phyloP scores from a whole-genome alignment of 2,329 filamentous ascomycete genomes.

The Celoporthe dispersa region DNA sequence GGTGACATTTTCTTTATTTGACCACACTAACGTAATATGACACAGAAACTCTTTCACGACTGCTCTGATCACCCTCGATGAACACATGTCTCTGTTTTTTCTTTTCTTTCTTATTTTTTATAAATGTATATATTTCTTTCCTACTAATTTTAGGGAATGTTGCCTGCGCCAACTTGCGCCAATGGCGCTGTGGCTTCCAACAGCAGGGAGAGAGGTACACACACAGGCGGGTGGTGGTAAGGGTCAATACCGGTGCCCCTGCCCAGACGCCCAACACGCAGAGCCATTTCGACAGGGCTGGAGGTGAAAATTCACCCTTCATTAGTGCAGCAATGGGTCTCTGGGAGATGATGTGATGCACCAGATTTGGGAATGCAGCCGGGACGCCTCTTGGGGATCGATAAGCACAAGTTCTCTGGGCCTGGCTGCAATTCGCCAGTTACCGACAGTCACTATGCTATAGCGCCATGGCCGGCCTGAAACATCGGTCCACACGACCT shows the following conservation, averaged over 20 bases:
- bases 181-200: slow-evolving; percentile 15
- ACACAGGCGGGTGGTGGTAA: slow-evolving; percentile 20
- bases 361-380: slow-evolving; percentile 20
- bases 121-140: slow-evolving; percentile 14
- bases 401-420: slow-evolving; percentile 10
- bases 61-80: slow-evolving; percentile 4
- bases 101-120: not conserved
- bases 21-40: slow-evolving; percentile 10
- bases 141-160: slow-evolving; percentile 27
- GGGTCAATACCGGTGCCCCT: slow-evolving; percentile 20
- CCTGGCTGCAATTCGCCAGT: slow-evolving; percentile 22
- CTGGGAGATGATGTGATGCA: not conserved
- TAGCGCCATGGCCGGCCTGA: slow-evolving; percentile 14
- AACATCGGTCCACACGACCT: slow-evolving; percentile 5
- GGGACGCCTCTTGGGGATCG: slow-evolving; percentile 14
- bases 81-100: too few species aligned
- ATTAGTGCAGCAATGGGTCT: slow-evolving; percentile 15
- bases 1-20: slow-evolving; percentile 12
- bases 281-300: too few species aligned
- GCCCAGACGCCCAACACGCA: not conserved
- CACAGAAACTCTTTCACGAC: slow-evolving; percentile 1
- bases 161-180: slow-evolving; percentile 14
- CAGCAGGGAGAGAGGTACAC: slow-evolving; percentile 15
- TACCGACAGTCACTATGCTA: slow-evolving; percentile 17
- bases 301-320: slow-evolving; percentile 9